Evolutionary conservation across 495 filamentous ascomycete species (phyloP), one percentile per base, ranked within the genome.

Genomic region (Pyrenopolyporus hunteri): DNA sequence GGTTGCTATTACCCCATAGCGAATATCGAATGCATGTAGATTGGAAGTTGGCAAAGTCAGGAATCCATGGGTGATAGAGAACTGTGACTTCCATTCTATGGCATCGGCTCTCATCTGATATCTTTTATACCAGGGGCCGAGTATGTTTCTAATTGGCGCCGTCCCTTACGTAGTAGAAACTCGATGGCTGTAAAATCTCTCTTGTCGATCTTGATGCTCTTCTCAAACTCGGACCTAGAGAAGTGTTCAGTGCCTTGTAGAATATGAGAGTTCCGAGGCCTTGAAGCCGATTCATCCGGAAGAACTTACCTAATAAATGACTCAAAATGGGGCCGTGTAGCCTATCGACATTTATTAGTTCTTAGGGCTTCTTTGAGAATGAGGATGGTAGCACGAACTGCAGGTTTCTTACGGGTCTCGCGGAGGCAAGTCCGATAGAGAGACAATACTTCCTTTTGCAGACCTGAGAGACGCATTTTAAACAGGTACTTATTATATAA

Each of bases 181-280:
- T 98, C 94, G 56, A 98, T 87, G 2, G 92, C 84, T 36, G 76
- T 75, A 73, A 98, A 98, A 70, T 98, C 92, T 70, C 89, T 93
- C 75, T 91, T 97, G 73, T 88, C 86, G 29, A 97, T 68, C 16
- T 70, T 68, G 2, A 85, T 67, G 66, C 91, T 79, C 66, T 88
- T 88, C 39, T 86, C 75, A 63, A 98, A 98, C 63, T 97, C 91
- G 29, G 73, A 73, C 43, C 92, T 93, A 39, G 32, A 26, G 29
- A 47, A 45, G 42, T 28, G 11, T 59, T 2, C 19, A 11, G 7
- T n/a, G 14, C 40, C 9, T 8, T 44, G 48, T 32, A 35, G 9
- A 13, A 25, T 10, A 5, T 6, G 13, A 47, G 33, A 36, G 20
- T 51, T 22, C 57, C 42, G 23, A 22, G 1, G 22, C 57, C 32